Evolutionary conservation across 2,329 filamentous ascomycete genomes (phyloP), one percentile per base, ranked within the genome.

Genomic region (Sclerotinia nivalis): DNA sequence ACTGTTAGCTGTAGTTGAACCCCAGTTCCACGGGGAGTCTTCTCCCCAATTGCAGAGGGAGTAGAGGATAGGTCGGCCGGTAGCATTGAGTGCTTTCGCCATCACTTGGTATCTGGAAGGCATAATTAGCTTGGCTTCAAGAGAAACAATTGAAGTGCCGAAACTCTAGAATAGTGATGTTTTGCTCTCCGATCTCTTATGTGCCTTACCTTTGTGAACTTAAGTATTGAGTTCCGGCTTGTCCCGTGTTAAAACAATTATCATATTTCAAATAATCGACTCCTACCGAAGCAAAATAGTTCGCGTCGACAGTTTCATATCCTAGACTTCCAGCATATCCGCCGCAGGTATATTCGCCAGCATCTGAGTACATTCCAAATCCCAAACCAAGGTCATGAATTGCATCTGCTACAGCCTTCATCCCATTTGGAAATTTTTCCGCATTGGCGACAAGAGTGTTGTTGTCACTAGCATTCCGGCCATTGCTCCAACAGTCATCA

Each of bases 191-290:
- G 0, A 25, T n/a, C 31, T 4, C 1, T 59, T 15, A 20, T 43
- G 8, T 47, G 22, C 18, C 70, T 40, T 60, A 75, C 75, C 84
- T 83, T 25, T 72, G 71, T 6, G 83, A 84, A 37, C 71, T 84
- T 70, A 78, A 76, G 73, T 68, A 76, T 69, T 72, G 78, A 72
- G 76, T 78, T 73, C 84, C 85, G n/a, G 81, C 82, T 69, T 84
- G 82, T 10, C 85, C 85, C 71, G 83, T 79, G 72, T 86, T 86
- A 75, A 82, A 86, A 78, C 85, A 87, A 74, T 87, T 87, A 77
- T 87, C 85, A 73, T 87, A 87, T 75, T 86, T 85, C 31, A 85
- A 75, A 72, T 85, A 85, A 75, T 84, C 82, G 45, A 86, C 82
- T 1, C 82, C 84, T 83, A 84, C 85, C 22, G 77, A 78, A 0